A percentile compares a stretch with the other conserved stretches of the same genome.
Conservation (phyloP, 495 filamentous ascomycete genomes). For the Aspergillus sclerotioniger region DNA sequence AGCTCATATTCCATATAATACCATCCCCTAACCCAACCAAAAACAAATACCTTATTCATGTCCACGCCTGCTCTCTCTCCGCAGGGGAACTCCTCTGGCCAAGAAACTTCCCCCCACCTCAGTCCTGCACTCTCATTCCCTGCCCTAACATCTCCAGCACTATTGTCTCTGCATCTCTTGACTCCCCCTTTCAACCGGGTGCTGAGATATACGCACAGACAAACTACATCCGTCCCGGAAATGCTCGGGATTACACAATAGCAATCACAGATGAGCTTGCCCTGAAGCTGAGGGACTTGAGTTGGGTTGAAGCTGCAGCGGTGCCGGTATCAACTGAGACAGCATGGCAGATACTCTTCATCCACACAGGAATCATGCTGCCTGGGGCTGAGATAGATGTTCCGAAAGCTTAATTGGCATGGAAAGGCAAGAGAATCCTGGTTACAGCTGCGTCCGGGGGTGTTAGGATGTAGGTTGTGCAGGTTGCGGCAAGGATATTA, state of each 20-base stretch:
- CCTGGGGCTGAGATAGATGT: constrained; percentile 23
- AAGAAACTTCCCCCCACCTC: constrained; percentile 34
- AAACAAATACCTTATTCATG: constrained; percentile 51
- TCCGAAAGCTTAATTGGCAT: constrained; percentile 8
- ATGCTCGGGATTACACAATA: constrained; percentile 46
- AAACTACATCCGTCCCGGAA: constrained; percentile 36
- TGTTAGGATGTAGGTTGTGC: constrained; percentile 56
- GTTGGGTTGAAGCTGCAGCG: constrained; percentile 44
- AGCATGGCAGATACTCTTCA: constrained; percentile 54
- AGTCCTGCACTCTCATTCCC: constrained; percentile 39
- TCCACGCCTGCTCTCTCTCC: constrained; percentile 49
- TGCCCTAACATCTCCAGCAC: constrained; percentile 52
- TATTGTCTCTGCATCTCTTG: constrained; percentile 37
- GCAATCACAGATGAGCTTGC: constrained; percentile 44
- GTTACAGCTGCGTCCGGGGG: constrained; percentile 52
- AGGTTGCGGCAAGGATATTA: constrained; percentile 44
- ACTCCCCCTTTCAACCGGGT: constrained; percentile 47
- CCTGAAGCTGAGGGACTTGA: constrained; percentile 32
- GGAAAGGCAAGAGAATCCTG: constrained; percentile 40
- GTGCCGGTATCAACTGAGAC: constrained; percentile 48
- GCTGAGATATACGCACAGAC: constrained; percentile 51
- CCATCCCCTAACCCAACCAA: constrained; percentile 19
- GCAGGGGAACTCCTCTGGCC: constrained; percentile 56
- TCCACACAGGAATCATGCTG: constrained; percentile 30
- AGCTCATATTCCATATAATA: constrained; percentile 17